Evolutionary conservation across 2,329 filamentous ascomycete species (phyloP), one percentile per base, ranked within the genome.

Genomic region (Furcasterigmium furcatum): DNA sequence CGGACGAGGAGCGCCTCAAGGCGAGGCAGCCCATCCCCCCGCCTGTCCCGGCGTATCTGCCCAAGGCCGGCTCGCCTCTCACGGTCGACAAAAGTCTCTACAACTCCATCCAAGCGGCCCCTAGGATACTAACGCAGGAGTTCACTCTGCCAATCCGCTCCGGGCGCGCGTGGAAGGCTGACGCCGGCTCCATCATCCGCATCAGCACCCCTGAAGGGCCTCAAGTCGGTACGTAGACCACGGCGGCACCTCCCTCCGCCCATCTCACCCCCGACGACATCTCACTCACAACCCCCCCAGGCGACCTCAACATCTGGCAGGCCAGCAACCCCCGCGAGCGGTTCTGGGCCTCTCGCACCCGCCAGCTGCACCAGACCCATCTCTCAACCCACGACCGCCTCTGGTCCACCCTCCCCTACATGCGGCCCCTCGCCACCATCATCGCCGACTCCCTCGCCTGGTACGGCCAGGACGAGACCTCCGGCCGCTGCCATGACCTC

Each of bases 261-360:
- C 6, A 9, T 16, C 35, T 18, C 5, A 21, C 13, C 16, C 6
- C 9, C n/a, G 2, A 3, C 19, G 13, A 3, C 9, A 38, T 19
- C 14, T 48, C n/a, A 13, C 10, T 29, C 43, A 40, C 14, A 45
- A 38, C 19, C 9, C 4, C 12, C 3, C 19, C 38, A 67, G 87
- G 88, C 44, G 89, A 94, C 56, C 69, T 94, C 16, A 95, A 95
- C 62, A 77, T 94, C 55, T 95, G 87, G 87, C 88, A 86, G 55
- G 73, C 76, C 5, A 69, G 83, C 51, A 91, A 94, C 62, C 85
- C 88, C 0, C 79, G 87, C 13, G 89, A 95, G 62, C 76, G 82
- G 35, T 89, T 95, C 70, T 95, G 88, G 89, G 88, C 89, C 1
- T 74, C 81, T 1, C 79, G 89, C 30, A 94, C 88, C 12, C 77